A percentile compares a stretch with the other conserved stretches of the same genome.
These are phyloP conservation scores for Dothiorella sarmentorum DNA, from an alignment of 2,329 filamentous ascomycete genomes.

Conservation along the genomic window DNA sequence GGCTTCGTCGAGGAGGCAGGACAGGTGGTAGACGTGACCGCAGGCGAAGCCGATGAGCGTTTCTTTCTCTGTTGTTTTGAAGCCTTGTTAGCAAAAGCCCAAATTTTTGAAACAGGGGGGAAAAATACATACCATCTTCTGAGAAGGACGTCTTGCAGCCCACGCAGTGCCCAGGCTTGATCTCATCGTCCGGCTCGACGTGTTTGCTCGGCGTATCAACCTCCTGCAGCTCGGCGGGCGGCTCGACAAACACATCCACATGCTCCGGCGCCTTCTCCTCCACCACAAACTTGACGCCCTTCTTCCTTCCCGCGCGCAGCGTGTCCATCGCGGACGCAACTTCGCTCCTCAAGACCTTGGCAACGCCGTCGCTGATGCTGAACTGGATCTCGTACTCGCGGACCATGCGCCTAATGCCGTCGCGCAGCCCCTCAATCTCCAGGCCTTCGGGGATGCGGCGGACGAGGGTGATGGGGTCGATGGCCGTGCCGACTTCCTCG, in stretches of 20 bases:
- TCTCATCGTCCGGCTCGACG: slow-evolving; percentile 18
- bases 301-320: slow-evolving; percentile 73
- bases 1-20: slow-evolving; percentile 58
- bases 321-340: slow-evolving; percentile 80
- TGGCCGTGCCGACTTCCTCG: slow-evolving; percentile 89
- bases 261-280: slow-evolving; percentile 28
- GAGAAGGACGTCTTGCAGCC: slow-evolving; percentile 37
- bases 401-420: slow-evolving; percentile 86
- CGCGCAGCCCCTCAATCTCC: slow-evolving; percentile 84
- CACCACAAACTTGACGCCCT: slow-evolving; percentile 86
- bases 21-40: slow-evolving; percentile 76
- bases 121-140: slow-evolving; percentile 33
- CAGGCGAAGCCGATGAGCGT: slow-evolving; percentile 78
- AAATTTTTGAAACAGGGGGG: not conserved
- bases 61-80: slow-evolving; percentile 57
- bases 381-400: slow-evolving; percentile 94
- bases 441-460: slow-evolving; percentile 87
- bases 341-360: slow-evolving; percentile 80
- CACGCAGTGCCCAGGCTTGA: slow-evolving; percentile 37
- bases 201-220: slow-evolving; percentile 22
- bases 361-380: slow-evolving; percentile 86
- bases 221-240: slow-evolving; percentile 29
- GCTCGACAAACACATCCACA: slow-evolving; percentile 31
- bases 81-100: not conserved
- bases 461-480: slow-evolving; percentile 88